Evolutionary conservation across 1,139 yeast species (phyloP), one percentile per base, ranked within the genome.

Genomic region (Blastobotrys arbuscula): DNA sequence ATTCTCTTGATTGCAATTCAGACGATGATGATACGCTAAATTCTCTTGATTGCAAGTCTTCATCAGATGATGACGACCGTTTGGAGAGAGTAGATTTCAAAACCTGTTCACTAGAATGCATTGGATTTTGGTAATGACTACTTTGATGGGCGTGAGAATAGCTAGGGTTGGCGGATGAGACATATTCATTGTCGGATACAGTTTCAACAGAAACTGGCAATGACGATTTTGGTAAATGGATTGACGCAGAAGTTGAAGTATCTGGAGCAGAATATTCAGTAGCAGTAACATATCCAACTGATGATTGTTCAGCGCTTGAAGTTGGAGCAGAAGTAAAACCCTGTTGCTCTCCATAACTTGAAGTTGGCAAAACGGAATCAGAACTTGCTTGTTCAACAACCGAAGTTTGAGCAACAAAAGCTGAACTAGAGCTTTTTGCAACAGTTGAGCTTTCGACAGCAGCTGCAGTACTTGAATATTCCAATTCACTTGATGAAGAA

Each of bases 1-100:
- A 20, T 20, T 21, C 30, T 38, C 41, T 24, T 21, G 41, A 38
- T 38, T 38, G 30, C 30, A 38, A 19, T 16, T 5, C 33, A 10
- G 42, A 4, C 16, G 30, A 9, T 16, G 18, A 26, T 6, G 33
- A 23, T 9, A 24, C 34, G 3, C 16, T 24, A 4, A n/a, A 20
- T 20, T 21, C 30, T 38, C 41, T 24, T 21, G 41, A 38, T 38
- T 38, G 30, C 30, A 38, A 19, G 9, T 5, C 33, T n/a, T n/a
- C n/a, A n/a, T n/a, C n/a, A n/a, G n/a, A n/a, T n/a, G n/a, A n/a
- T 10, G 49, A 41, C 10, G 41, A 30, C 24, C 49, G 45, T 38
- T 45, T 45, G n/a, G 49, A 33, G 7, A 45, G 20, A 7, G 47
- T 39, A 2, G 49, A 28, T n/a, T n/a, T n/a, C n/a, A 45, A 33